Evolutionary conservation across 352 stramenopile species (phyloP).

Genomic region (Thalassiosira livingstoniorum): DNA sequence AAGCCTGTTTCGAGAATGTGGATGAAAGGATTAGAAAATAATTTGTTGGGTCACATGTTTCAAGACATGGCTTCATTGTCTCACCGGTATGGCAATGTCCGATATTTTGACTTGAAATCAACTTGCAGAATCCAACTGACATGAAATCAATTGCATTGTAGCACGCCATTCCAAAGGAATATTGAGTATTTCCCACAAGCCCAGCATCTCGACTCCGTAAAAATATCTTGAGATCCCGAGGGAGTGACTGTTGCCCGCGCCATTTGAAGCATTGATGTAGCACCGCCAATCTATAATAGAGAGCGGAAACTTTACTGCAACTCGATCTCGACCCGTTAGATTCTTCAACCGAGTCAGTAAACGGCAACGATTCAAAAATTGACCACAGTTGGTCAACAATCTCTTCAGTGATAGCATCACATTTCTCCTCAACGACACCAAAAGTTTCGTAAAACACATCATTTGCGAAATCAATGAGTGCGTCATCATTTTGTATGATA

Average conservation of each 20-base stretch:
- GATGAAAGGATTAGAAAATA: too few species aligned
- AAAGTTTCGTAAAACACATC: constrained; percentile 40
- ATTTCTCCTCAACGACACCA: constrained; percentile 31
- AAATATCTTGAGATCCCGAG: too few species aligned
- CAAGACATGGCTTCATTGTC: too few species aligned
- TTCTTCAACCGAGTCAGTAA: constrained; percentile 3
- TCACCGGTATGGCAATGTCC: too few species aligned
- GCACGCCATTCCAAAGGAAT: constrained; percentile 27
- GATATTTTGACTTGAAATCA: too few species aligned
- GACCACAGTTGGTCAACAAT: constrained; percentile 50
- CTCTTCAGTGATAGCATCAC: constrained; percentile 18
- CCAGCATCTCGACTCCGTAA: too few species aligned
- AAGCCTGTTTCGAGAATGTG: too few species aligned
- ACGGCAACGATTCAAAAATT: constrained; percentile 54
- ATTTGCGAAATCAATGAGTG: constrained; percentile 44
- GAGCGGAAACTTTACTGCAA: constrained; percentile 1
- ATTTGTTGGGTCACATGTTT: too few species aligned
- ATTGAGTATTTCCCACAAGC: too few species aligned
- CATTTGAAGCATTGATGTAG: constrained; percentile 56
- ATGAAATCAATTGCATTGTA: constrained; percentile 40
- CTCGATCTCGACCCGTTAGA: background rate
- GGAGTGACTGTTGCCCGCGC: constrained; percentile 19
- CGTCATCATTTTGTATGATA: constrained; percentile 28
- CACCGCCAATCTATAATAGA: constrained; percentile 53
- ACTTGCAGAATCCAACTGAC: constrained; percentile 50